phyloP scores from a whole-genome alignment of 75 land plant species.

The Cupressus sempervirens region DNA sequence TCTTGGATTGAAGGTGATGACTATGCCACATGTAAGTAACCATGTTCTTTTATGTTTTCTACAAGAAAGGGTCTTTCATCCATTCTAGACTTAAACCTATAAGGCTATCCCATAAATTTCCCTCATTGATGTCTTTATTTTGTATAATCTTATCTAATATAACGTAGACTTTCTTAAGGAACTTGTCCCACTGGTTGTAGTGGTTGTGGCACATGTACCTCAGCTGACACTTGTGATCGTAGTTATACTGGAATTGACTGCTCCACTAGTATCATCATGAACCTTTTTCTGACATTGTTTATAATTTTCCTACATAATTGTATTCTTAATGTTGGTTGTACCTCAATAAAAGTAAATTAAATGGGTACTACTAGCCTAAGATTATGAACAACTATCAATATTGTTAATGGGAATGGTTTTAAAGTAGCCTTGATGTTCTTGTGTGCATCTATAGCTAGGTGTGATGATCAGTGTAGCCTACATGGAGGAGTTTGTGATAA shows the following conservation, averaged over 20 bases:
- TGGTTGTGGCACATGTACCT: slow-evolving; percentile 71
- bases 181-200: slow-evolving; percentile 75
- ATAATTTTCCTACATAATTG: background rate
- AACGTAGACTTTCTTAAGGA: slow-evolving; percentile 36
- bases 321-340: background rate
- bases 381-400: background rate
- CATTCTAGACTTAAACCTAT: background rate
- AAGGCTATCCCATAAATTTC: background rate
- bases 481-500: slow-evolving; percentile 99
- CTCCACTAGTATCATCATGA: slow-evolving; percentile 67
- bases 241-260: slow-evolving; percentile 91
- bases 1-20: slow-evolving; percentile 80
- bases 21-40: slow-evolving; percentile 68
- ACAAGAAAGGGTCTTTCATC: background rate
- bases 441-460: slow-evolving; percentile 58
- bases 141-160: background rate
- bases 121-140: background rate
- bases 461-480: slow-evolving; percentile 97
- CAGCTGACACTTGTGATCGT: slow-evolving; percentile 71
- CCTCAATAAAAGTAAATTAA: background rate
- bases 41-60: background rate
- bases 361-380: background rate
- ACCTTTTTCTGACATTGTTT: background rate
- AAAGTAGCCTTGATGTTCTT: background rate
- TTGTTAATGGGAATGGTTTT: background rate